phyloP scores from a whole-genome alignment of 164 flowering plant species.

The Chimonanthus salicifolius region DNA sequence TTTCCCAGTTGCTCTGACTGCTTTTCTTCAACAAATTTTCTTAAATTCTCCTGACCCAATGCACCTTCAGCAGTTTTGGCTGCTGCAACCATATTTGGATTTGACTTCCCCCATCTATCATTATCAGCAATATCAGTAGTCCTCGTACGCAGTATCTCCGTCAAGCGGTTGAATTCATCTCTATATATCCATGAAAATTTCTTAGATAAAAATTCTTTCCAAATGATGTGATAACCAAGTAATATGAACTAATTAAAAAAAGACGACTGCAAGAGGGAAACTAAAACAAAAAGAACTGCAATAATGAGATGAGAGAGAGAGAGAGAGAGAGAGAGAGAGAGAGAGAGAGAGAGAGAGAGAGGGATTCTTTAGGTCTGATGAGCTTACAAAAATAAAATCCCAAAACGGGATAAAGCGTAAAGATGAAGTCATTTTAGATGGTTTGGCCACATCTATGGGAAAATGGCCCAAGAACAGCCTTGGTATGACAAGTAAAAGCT shows the following conservation, averaged over 20 bases:
- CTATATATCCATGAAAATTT: slow-evolving; percentile 26
- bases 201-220: slow-evolving; percentile 1
- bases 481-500: too few relatives aligned
- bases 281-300: not conserved
- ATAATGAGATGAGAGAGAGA: not conserved
- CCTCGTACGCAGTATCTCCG: slow-evolving; percentile 55
- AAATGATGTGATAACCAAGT: too few relatives aligned
- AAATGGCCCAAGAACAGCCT: too few relatives aligned
- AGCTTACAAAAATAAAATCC: not conserved
- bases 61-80: slow-evolving; percentile 18
- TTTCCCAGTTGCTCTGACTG: slow-evolving; percentile 14
- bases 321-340: too few relatives aligned
- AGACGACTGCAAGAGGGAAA: too few relatives aligned
- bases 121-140: slow-evolving; percentile 31
- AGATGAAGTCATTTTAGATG: too few relatives aligned
- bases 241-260: too few relatives aligned
- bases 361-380: not conserved
- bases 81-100: slow-evolving; percentile 5
- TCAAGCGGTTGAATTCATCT: slow-evolving; percentile 57
- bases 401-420: too few relatives aligned
- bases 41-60: slow-evolving; percentile 17
- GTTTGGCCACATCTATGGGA: too few relatives aligned
- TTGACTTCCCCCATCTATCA: slow-evolving; percentile 17
- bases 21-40: slow-evolving; percentile 18
- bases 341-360: too few relatives aligned